Conservation (phyloP, 1,284 basidiomycete species). For the Farysia itapuensis region DNA sequence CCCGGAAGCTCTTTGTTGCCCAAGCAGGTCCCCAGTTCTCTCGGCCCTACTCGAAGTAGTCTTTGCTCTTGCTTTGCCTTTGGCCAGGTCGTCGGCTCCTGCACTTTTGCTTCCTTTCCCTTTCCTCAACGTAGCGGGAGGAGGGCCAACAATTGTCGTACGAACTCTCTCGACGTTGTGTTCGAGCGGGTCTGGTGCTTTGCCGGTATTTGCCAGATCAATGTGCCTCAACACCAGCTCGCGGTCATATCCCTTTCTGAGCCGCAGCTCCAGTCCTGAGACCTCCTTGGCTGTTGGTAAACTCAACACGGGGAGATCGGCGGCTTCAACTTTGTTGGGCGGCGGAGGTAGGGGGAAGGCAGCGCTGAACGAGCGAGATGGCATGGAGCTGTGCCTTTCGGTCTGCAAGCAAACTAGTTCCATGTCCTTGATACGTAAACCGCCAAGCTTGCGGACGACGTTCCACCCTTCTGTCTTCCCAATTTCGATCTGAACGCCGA, state of each 20-base stretch:
- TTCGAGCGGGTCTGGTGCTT: slow-evolving; percentile 36
- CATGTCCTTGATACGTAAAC: slow-evolving; percentile 56
- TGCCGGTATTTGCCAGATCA: slow-evolving; percentile 38
- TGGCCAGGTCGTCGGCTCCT: slow-evolving; percentile 5
- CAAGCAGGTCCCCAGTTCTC: background rate
- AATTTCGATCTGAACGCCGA: slow-evolving; percentile 58
- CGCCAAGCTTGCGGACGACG: slow-evolving; percentile 41
- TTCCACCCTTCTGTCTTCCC: slow-evolving; percentile 47
- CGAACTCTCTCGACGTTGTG: slow-evolving; percentile 54
- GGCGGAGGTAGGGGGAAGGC: slow-evolving; percentile 46
- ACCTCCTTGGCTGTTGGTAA: background rate
- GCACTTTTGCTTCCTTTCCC: too few relatives aligned
- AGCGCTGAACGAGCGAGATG: slow-evolving; percentile 54
- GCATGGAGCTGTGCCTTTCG: slow-evolving; percentile 53
- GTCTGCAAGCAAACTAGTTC: slow-evolving; percentile 57
- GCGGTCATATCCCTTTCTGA: slow-evolving; percentile 48
- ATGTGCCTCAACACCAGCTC: slow-evolving; percentile 42
- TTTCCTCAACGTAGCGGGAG: slow-evolving; percentile 9
- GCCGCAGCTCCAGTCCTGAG: slow-evolving; percentile 11
- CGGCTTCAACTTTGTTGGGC: slow-evolving; percentile 30
- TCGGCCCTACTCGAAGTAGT: too few relatives aligned
- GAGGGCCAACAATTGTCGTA: slow-evolving; percentile 54
- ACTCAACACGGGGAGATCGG: slow-evolving; percentile 40
- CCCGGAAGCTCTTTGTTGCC: slow-evolving; percentile 9
- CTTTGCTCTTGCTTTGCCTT: slow-evolving; percentile 2